Evolutionary conservation across 2,329 filamentous ascomycete species (phyloP).

Genomic region (Hypoxylon sp.): DNA sequence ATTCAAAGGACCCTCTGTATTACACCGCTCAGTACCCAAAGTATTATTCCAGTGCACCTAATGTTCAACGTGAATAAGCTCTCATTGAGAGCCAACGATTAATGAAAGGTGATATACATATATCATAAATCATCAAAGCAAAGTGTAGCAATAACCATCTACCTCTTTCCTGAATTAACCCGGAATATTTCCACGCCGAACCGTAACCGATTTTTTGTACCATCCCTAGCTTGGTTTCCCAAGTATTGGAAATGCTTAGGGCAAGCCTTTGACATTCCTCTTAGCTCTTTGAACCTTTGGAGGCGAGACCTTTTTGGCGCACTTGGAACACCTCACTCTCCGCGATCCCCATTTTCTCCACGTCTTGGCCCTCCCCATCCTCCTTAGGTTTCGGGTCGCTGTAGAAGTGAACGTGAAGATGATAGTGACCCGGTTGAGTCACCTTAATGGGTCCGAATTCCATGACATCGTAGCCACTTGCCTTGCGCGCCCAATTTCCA

Average conservation of each 20-base stretch:
- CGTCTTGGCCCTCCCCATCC: constrained; percentile 13
- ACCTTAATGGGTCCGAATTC: constrained; percentile 22
- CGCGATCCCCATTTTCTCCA: constrained; percentile 27
- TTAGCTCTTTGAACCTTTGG: neutral
- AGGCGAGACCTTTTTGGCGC: neutral
- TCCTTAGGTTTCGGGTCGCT: constrained; percentile 13
- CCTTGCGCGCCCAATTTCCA: constrained; percentile 25
- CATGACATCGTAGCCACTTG: constrained; percentile 9
- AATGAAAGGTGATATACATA: neutral
- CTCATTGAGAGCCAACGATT: neutral
- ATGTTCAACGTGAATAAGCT: neutral
- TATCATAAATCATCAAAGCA: neutral
- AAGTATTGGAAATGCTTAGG: neutral
- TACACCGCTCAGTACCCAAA: neutral
- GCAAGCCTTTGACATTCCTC: neutral
- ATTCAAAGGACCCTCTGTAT: neutral
- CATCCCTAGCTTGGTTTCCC: neutral
- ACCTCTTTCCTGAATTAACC: constrained; percentile 3
- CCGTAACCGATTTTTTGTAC: constrained; percentile 6
- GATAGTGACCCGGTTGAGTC: constrained; percentile 22
- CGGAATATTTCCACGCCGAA: neutral
- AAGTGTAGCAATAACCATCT: neutral
- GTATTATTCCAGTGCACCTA: neutral
- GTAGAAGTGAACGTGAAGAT: constrained; percentile 30
- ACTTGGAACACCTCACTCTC: constrained; percentile 30